A percentile compares a stretch with the other conserved stretches of the same genome.
Evolutionary conservation across 192 early-diverging fungal species (phyloP).

Genomic region (Rhizophlyctis rosea): DNA sequence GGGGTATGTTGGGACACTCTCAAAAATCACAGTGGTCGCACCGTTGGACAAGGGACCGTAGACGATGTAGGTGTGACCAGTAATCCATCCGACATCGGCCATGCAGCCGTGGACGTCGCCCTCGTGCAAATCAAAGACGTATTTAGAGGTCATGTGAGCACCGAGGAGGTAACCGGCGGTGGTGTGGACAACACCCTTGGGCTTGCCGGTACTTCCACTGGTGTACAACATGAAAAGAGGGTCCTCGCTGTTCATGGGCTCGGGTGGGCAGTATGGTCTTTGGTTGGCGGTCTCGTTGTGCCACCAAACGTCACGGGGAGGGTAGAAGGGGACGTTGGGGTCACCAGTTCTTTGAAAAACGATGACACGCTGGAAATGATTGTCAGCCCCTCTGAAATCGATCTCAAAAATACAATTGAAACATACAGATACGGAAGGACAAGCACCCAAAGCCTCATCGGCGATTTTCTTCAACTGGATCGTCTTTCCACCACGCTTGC

Average conservation of each 20-base stretch:
- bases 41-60: constrained; percentile 89
- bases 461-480: constrained; percentile 88
- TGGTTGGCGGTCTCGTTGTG: constrained; percentile 81
- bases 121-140: constrained; percentile 92
- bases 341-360: constrained; percentile 90
- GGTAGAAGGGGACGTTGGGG: constrained; percentile 66
- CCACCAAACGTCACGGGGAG: constrained; percentile 90
- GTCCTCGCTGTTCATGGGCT: constrained; percentile 84
- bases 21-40: constrained; percentile 89
- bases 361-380: constrained; percentile 65
- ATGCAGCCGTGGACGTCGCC: constrained; percentile 89
- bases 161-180: constrained; percentile 94
- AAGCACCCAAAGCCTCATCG: constrained; percentile 79
- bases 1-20: constrained; percentile 92
- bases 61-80: constrained; percentile 78
- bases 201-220: constrained; percentile 78
- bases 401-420: too few species aligned
- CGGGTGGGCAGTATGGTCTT: constrained; percentile 83
- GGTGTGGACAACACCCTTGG: constrained; percentile 93
- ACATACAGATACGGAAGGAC: constrained; percentile 74
- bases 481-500: constrained; percentile 80
- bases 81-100: constrained; percentile 84
- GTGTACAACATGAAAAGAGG: constrained; percentile 96
- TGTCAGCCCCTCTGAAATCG: not conserved
- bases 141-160: constrained; percentile 80